phyloP scores from a whole-genome alignment of 257 asterid genomes.

The Thymus quinquecostatus region DNA sequence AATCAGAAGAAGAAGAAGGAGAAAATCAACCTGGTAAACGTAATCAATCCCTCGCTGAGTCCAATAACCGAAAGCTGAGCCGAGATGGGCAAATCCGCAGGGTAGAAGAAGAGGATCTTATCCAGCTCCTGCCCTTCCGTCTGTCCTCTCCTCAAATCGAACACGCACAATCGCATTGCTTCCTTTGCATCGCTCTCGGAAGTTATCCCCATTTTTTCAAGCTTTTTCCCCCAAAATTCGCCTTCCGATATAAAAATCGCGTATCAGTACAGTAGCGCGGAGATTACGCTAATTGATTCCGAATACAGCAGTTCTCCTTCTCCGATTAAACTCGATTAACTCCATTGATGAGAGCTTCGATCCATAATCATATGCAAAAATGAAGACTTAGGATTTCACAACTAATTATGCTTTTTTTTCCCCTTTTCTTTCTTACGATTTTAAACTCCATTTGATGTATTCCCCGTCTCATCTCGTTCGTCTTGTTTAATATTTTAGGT shows the following conservation, averaged over 20 bases:
- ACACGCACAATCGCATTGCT: constrained; percentile 73
- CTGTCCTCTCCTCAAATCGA: constrained; percentile 97
- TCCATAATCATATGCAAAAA: too few species aligned
- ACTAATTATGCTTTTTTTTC: neutral
- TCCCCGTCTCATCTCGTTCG: too few species aligned
- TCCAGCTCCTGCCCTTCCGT: constrained; percentile 97
- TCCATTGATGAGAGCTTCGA: neutral
- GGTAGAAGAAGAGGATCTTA: constrained; percentile 90
- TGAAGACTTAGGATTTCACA: too few species aligned
- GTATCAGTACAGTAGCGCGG: constrained; percentile 13
- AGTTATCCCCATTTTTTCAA: constrained; percentile 56
- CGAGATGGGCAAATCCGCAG: constrained; percentile 74
- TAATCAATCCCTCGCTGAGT: constrained; percentile 46
- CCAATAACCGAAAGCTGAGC: constrained; percentile 90
- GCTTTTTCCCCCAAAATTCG: constrained; percentile 25
- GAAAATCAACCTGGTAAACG: constrained; percentile 75
- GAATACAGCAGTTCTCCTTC: neutral
- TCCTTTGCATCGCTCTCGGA: constrained; percentile 62
- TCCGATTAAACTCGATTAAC: neutral
- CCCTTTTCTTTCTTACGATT: too few species aligned
- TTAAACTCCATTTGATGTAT: too few species aligned
- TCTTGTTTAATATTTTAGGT: too few species aligned
- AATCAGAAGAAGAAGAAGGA: neutral
- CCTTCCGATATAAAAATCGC: constrained; percentile 18
- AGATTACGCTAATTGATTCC: neutral